Base-by-base conservation (phyloP, 805 yeast genomes). In the Jamesozyma gamospora region DNA sequence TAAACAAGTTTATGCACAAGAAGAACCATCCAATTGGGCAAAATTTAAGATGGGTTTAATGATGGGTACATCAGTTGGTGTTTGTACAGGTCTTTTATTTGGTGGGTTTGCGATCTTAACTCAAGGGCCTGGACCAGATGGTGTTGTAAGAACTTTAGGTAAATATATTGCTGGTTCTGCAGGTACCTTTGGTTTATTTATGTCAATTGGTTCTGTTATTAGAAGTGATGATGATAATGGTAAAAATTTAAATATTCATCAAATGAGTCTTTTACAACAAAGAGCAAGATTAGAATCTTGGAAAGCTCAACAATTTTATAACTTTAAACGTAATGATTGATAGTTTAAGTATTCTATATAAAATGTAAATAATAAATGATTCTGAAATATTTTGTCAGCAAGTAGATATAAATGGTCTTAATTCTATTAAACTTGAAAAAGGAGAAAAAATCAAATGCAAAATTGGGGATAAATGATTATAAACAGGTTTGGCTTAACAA, bases 91-190 rank as follows among this genome's bases (percentile, higher is more conserved):
- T 46, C 81, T 90, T 35, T 67, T 94, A 49, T 92, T 90, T 62
- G 98, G 97, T 37, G 95, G 96, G 18, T 78, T 84, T 56, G 81
- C 96, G 42, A 82, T 94, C 50, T 62, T 86, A 48, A 88, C 87
- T 41, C 79, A 82, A 50, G 99, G 99, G 15, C 92, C 98, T n/a
- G 96, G 95, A 12, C 98, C 99, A 36, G 83, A 85, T 56, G 99
- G 99, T 41, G 85, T 85, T 41, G 83, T 92, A 79, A 80, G 95
- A 67, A 90, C 96, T 1, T 68, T 92, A 56, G 97, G 98, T 41
- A 95, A 90, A 66, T 92, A 88, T 65, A 88, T 92, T 64, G 80
- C 82, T 53, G 96, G 96, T 40, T 85, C 96, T 4, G 96, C 95
- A 2, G 96, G 94, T 36, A 90, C 96, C 10, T 90, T 92, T 64